Evolutionary conservation across 2,329 filamentous ascomycete species (phyloP).

Genomic region (Aspergillus sp.): DNA sequence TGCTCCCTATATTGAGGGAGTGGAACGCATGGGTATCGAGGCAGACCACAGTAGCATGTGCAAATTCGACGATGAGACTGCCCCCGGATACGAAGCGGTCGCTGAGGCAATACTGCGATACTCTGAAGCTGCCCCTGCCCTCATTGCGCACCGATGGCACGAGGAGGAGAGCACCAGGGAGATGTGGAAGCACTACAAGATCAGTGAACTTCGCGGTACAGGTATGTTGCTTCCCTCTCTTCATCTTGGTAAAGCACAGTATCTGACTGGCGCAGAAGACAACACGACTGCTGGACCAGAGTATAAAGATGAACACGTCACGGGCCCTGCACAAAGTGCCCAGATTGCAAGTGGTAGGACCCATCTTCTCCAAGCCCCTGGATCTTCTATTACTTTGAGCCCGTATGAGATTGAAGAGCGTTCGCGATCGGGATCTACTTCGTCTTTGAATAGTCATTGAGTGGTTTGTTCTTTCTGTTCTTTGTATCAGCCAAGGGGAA

Average conservation of each 20-base stretch:
- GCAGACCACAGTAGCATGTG: conserved; percentile 66
- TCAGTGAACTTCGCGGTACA: conserved; percentile 30
- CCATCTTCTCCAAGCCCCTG: conserved; percentile 22
- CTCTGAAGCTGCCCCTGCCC: conserved; percentile 46
- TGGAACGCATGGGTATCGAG: conserved; percentile 68
- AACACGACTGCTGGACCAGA: neutral
- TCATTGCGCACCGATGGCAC: conserved; percentile 54
- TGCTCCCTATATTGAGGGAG: conserved; percentile 61
- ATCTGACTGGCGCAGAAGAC: neutral
- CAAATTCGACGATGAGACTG: conserved; percentile 59
- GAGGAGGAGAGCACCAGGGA: conserved; percentile 45
- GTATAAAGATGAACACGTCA: neutral
- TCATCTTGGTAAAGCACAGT: neutral
- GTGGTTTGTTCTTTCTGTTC: conserved; percentile 2
- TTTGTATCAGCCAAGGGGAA: neutral
- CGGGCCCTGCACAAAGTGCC: conserved; percentile 15
- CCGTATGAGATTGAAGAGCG: conserved; percentile 35
- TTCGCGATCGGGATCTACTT: conserved; percentile 9
- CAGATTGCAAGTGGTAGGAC: conserved; percentile 25
- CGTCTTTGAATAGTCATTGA: conserved; percentile 8
- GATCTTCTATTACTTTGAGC: conserved; percentile 21
- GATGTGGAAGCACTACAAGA: conserved; percentile 31
- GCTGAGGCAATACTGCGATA: conserved; percentile 44
- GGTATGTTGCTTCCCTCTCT: conserved; percentile 15
- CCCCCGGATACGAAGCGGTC: conserved; percentile 58